Percentiles rank a stretch among this genome's conserved stretches.
Conservation (phyloP, 257 asterid genomes). For the Paulownia fortunei region DNA sequence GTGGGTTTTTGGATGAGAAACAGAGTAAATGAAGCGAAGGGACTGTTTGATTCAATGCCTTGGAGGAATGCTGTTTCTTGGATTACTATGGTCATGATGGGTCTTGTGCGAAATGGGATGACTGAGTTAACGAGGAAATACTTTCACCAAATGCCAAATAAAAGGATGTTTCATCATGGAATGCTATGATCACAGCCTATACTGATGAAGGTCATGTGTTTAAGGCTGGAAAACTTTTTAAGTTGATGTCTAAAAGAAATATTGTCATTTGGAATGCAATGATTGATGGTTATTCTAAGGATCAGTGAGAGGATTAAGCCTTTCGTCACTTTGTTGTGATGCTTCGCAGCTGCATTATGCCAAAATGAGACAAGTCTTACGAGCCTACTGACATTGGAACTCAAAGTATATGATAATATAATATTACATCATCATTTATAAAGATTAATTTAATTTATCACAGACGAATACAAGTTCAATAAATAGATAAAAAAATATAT, state of each 20-base stretch:
- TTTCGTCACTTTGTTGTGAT: constrained; percentile 50
- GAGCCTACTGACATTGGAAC: constrained; percentile 60
- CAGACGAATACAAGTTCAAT: too few relatives aligned
- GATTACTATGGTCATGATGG: constrained; percentile 66
- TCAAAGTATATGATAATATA: too few relatives aligned
- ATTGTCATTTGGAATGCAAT: constrained; percentile 60
- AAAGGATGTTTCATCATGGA: constrained; percentile 70
- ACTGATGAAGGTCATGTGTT: constrained; percentile 27
- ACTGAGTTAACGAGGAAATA: constrained; percentile 52
- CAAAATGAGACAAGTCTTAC: constrained; percentile 57
- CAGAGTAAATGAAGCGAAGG: constrained; percentile 52
- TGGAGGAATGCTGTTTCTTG: constrained; percentile 61
- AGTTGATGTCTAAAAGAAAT: constrained; percentile 50
- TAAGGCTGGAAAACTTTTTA: constrained; percentile 41
- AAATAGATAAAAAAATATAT: too few relatives aligned
- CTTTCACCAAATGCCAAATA: constrained; percentile 63
- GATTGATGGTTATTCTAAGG: constrained; percentile 59
- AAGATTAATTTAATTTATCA: too few relatives aligned
- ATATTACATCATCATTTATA: too few relatives aligned
- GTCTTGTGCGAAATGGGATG: constrained; percentile 61
- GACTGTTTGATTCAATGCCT: constrained; percentile 53
- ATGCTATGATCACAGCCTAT: constrained; percentile 66
- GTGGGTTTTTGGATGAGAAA: constrained; percentile 51
- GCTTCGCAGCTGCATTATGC: constrained; percentile 46
- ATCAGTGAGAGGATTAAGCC: constrained; percentile 51